phyloP scores from a whole-genome alignment of 2,329 filamentous ascomycete species.

The Leptographium procerum region DNA sequence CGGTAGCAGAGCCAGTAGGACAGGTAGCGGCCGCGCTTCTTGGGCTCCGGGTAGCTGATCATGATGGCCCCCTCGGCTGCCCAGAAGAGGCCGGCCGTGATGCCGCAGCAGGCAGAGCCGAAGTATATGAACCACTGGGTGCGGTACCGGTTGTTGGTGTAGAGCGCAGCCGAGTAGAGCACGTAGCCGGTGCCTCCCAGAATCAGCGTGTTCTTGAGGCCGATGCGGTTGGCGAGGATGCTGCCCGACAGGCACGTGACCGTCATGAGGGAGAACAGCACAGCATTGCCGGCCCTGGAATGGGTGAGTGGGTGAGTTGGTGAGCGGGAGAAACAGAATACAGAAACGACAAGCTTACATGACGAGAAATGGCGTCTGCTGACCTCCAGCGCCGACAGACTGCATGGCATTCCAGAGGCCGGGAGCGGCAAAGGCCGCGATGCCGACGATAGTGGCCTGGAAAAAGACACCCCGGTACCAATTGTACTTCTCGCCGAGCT shows the following conservation, averaged over 20 bases:
- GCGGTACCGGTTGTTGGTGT: slow-evolving; percentile 31
- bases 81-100: slow-evolving; percentile 31
- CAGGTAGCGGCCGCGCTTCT: slow-evolving; percentile 51
- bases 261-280: slow-evolving; percentile 1
- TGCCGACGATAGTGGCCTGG: slow-evolving; percentile 32
- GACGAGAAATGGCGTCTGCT: slow-evolving; percentile 25
- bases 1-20: slow-evolving; percentile 50
- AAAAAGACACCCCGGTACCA: slow-evolving; percentile 34
- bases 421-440: slow-evolving; percentile 32
- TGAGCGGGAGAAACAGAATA: not conserved
- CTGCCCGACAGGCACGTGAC: slow-evolving; percentile 26
- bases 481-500: not conserved
- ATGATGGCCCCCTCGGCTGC: slow-evolving; percentile 63
- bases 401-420: slow-evolving; percentile 35
- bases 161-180: slow-evolving; percentile 31
- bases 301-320: not conserved
- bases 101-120: slow-evolving; percentile 28
- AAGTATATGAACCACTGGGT: slow-evolving; percentile 32
- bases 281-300: slow-evolving; percentile 1
- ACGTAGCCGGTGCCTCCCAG: slow-evolving; percentile 32
- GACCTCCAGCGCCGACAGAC: slow-evolving; percentile 23
- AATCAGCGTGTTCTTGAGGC: slow-evolving; percentile 28
- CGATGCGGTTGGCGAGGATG: slow-evolving; percentile 27
- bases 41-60: slow-evolving; percentile 60
- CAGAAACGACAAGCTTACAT: slow-evolving; percentile 11